These are phyloP conservation scores for Fusarium anthophilum DNA, from an alignment of 2,329 filamentous ascomycete species.

Conservation along the genomic window DNA sequence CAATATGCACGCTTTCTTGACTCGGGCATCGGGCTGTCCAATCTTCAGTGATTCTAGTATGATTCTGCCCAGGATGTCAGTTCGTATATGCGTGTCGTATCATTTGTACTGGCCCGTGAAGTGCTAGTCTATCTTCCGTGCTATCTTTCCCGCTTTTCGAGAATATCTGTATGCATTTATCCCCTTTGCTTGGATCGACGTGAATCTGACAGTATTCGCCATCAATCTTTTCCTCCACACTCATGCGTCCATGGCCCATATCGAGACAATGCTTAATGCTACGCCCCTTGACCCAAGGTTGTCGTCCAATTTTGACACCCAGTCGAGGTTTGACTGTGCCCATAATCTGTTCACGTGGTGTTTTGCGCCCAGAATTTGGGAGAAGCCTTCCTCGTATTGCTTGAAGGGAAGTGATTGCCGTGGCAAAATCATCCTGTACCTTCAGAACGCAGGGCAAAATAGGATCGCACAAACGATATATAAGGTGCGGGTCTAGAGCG, in stretches of 20 bases:
- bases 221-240: slow-evolving; percentile 84
- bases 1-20: slow-evolving; percentile 76
- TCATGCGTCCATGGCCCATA: slow-evolving; percentile 70
- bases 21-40: slow-evolving; percentile 63
- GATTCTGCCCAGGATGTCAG: slow-evolving; percentile 49
- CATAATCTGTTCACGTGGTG: slow-evolving; percentile 37
- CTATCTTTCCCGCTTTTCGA: slow-evolving; percentile 94
- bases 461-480: slow-evolving; percentile 72
- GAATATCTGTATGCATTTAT: slow-evolving; percentile 77
- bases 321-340: slow-evolving; percentile 59
- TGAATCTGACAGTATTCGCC: slow-evolving; percentile 93
- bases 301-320: slow-evolving; percentile 72
- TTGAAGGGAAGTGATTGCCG: slow-evolving; percentile 66
- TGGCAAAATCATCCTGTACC: slow-evolving; percentile 74
- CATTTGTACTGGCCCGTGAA: slow-evolving; percentile 61
- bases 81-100: neutral
- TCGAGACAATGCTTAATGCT: slow-evolving; percentile 79
- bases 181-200: slow-evolving; percentile 69
- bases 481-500: slow-evolving; percentile 63
- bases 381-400: slow-evolving; percentile 30
- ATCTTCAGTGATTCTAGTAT: slow-evolving; percentile 74
- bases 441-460: slow-evolving; percentile 74
- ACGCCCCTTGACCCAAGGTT: slow-evolving; percentile 71
- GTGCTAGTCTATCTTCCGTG: slow-evolving; percentile 71
- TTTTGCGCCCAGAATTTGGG: slow-evolving; percentile 24